Base-by-base conservation (phyloP, 345 rosid genomes). In the Cochlearia excelsa region DNA sequence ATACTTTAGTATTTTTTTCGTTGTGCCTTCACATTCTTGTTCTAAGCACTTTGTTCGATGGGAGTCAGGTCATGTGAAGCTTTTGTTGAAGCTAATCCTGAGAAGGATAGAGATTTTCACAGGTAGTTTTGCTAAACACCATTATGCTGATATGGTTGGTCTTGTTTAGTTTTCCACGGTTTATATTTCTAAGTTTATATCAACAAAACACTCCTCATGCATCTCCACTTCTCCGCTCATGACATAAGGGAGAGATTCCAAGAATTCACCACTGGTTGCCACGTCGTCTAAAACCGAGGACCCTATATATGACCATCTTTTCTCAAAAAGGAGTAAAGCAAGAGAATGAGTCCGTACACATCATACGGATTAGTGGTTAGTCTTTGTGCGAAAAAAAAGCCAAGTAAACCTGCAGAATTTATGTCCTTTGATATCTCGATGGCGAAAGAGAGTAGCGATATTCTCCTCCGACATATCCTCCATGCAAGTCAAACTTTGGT, bases 41-140 rank as follows among this genome's bases (percentile, higher is more conserved):
- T 45, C 46, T 72, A 93, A 97, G 99, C 95, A 54, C 83, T 93
- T 47, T 81, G 81, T 59, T 85, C 95, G 4, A 85, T 89, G 99
- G 94, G 93, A 61, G 74, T 93, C 58, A 79, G 72, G 67, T 83
- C 99, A 57, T 93, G 89, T 75, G 91, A 83, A 71, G 74, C 82
- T 69, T 81, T 89, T 62, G 85, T 89, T 54, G 85, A 83, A 70
- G 94, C 95, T 68, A 97, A 93, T 79, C 97, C 99, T n/a, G 10
- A 84, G 99, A 58, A 85, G 86, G 74, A 89, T 89, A 68, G 99
- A 87, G 82, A 85, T 93, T 63, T 86, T 87, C 57, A 86, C 97
- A 1, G 91, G 99, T 55, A 71, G 97, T 52, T 80, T 85, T 49
- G 59, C 75, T 9, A 93, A 79, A 81, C 82, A 77, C 26, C 97